phyloP scores from a whole-genome alignment of 352 stramenopile genomes.

The Thraustochytrium striatum region DNA sequence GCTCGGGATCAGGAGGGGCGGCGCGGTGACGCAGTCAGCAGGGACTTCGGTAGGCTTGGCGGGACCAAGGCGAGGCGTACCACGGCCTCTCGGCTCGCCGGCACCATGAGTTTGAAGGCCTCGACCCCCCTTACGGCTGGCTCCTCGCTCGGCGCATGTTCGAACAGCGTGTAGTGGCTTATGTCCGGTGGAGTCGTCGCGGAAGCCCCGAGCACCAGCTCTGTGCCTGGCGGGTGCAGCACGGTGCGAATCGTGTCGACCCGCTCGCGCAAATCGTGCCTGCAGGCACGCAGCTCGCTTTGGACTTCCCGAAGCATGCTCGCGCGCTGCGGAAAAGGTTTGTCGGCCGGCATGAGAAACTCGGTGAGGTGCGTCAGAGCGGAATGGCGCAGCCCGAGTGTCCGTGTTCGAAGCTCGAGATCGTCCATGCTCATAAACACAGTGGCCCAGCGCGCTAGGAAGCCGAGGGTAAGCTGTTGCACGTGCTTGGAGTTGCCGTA shows the following conservation, averaged over 20 bases:
- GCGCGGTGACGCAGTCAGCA: neutral
- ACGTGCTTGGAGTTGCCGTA: neutral
- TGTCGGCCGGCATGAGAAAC: neutral
- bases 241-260: neutral
- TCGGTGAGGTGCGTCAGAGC: neutral
- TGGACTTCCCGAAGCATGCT: neutral
- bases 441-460: neutral
- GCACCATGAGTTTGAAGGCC: neutral
- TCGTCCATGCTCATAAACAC: neutral
- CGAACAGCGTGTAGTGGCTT: too few relatives aligned
- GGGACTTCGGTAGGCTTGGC: neutral
- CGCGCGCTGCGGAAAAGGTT: neutral
- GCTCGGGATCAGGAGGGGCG: neutral
- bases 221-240: neutral
- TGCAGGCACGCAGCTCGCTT: neutral
- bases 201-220: too few relatives aligned
- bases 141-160: too few relatives aligned
- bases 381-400: neutral
- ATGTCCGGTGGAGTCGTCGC: too few relatives aligned
- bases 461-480: neutral
- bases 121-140: too few relatives aligned
- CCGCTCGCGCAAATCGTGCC: neutral
- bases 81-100: neutral
- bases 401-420: neutral
- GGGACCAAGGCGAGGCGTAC: neutral